These are phyloP conservation scores for Rhodotorula sp. DNA, from an alignment of 1,284 basidiomycete species.

Conservation along the genomic window DNA sequence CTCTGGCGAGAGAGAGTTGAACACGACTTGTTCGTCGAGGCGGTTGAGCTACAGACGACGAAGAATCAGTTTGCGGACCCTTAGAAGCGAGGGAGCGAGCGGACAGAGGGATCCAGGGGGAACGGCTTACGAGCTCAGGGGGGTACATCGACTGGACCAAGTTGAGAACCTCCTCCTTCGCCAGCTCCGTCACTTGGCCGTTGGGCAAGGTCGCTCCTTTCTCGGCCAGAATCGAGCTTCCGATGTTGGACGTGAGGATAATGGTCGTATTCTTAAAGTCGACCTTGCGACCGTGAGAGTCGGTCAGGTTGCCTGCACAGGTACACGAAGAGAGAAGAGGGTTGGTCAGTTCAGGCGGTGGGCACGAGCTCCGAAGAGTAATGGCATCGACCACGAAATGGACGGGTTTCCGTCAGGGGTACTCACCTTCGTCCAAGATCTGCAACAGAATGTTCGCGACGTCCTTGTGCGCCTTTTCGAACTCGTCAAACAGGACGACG, in stretches of 20 bases:
- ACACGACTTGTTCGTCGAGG: constrained; percentile 56
- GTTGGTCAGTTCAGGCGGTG: too few species aligned
- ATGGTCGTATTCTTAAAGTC: constrained; percentile 76
- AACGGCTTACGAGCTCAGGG: constrained; percentile 64
- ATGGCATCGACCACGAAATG: too few species aligned
- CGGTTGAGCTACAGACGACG: constrained; percentile 36
- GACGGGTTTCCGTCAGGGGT: too few species aligned
- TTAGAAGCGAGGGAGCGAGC: not conserved
- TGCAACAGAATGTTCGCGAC: constrained; percentile 88
- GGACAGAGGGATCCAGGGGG: not conserved
- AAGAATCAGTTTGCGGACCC: not conserved
- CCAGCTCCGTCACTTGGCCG: constrained; percentile 65
- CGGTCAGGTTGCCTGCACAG: constrained; percentile 64
- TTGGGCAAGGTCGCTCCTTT: constrained; percentile 62
- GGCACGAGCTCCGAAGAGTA: too few species aligned
- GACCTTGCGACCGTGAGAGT: constrained; percentile 52
- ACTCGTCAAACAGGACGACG: constrained; percentile 76
- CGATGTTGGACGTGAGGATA: constrained; percentile 88
- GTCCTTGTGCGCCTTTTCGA: constrained; percentile 76
- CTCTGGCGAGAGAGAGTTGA: constrained; percentile 76
- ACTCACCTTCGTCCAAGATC: constrained; percentile 75
- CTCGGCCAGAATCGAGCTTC: constrained; percentile 72
- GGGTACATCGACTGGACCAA: constrained; percentile 74
- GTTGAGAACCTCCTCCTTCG: constrained; percentile 68
- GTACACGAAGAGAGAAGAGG: too few species aligned